phyloP scores from a whole-genome alignment of 1,139 yeast species.

The Kodamaea sp. region DNA sequence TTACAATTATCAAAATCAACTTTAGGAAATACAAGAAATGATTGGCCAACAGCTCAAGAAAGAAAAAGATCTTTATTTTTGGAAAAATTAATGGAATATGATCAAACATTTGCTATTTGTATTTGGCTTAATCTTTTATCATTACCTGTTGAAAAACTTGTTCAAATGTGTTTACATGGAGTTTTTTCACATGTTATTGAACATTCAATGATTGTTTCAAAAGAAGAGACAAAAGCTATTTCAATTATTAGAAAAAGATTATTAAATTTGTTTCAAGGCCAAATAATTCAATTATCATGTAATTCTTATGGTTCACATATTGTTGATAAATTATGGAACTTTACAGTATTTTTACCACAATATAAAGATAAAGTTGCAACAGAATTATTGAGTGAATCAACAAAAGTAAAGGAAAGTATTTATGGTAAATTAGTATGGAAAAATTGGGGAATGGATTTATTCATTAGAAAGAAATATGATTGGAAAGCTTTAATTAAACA shows the following conservation, averaged over 20 bases:
- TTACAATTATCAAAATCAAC: conserved; percentile 66
- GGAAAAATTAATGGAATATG: conserved; percentile 68
- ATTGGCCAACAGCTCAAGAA: conserved; percentile 91
- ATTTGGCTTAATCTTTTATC: conserved; percentile 60
- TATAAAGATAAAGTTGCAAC: conserved; percentile 84
- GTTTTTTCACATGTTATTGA: conserved; percentile 86
- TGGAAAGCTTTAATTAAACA: conserved; percentile 77
- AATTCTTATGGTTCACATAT: conserved; percentile 92
- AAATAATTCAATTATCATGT: conserved; percentile 61
- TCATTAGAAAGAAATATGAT: conserved; percentile 68
- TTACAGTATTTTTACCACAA: conserved; percentile 72
- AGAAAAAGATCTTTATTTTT: conserved; percentile 74
- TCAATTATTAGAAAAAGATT: conserved; percentile 63
- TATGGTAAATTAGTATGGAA: conserved; percentile 95
- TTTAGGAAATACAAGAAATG: conserved; percentile 75
- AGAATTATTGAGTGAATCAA: conserved; percentile 58
- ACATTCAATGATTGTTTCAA: conserved; percentile 43
- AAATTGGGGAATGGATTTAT: conserved; percentile 85
- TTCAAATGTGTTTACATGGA: conserved; percentile 80
- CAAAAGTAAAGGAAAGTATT: conserved; percentile 71
- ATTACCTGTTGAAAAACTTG: conserved; percentile 53
- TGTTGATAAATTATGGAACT: conserved; percentile 79
- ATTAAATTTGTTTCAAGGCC: conserved; percentile 57
- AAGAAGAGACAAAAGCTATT: conserved; percentile 43
- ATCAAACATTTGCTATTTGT: conserved; percentile 53